These are phyloP conservation scores for Zygnema cylindricum DNA, from an alignment of 139 green algal species.

Conservation along the genomic window DNA sequence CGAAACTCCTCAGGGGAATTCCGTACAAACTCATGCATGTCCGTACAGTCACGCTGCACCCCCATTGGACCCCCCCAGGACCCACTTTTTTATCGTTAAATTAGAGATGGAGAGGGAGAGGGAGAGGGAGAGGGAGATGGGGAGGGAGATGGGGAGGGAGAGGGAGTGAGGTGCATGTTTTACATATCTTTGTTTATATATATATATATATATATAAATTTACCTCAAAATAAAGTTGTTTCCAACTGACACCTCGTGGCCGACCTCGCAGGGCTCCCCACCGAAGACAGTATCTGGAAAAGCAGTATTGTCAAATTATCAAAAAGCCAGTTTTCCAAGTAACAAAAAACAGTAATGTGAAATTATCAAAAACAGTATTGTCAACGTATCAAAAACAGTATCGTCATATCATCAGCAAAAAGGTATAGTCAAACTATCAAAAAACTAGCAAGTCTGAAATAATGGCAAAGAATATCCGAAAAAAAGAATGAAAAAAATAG, in stretches of 20 bases:
- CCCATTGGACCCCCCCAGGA: constrained; percentile 8
- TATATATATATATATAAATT: constrained; percentile 8
- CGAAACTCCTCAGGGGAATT: constrained; percentile 43
- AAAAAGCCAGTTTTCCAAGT: constrained; percentile 6
- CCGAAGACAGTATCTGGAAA: constrained; percentile 27
- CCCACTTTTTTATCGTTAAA: too few species aligned
- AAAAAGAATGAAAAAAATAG: neutral
- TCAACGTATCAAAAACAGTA: neutral
- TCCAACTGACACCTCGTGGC: constrained; percentile 8
- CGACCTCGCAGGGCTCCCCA: constrained; percentile 24
- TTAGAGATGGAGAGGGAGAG: neutral
- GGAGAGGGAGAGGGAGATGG: neutral
- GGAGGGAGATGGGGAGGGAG: neutral
- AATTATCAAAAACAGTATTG: too few species aligned
- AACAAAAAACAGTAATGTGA: neutral
- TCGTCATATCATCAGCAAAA: neutral
- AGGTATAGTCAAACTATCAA: neutral
- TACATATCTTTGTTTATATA: neutral
- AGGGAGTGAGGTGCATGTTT: neutral
- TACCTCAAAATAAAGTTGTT: constrained; percentile 37
- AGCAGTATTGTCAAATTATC: neutral
- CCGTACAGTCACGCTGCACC: constrained; percentile 38
- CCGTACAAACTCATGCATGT: constrained; percentile 53
- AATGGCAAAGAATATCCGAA: neutral
- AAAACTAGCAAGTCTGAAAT: neutral